phyloP scores from a whole-genome alignment of 768 basidiomycete genomes.

The Naganishia kalamii region DNA sequence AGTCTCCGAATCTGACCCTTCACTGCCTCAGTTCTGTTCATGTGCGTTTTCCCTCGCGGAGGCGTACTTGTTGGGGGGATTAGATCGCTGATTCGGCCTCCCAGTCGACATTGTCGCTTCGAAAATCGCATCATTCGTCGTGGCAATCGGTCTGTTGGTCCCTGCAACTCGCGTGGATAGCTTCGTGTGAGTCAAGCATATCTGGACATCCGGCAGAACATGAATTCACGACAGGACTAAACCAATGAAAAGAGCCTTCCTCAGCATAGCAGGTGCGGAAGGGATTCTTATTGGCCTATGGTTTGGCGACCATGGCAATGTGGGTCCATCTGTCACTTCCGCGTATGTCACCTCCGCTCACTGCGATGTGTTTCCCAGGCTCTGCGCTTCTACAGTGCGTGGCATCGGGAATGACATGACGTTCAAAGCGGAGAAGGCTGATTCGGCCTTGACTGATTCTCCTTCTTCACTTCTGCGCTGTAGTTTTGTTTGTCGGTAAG shows the following conservation, averaged over 20 bases:
- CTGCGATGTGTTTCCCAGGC: slow-evolving; percentile 25
- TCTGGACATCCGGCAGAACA: too few species aligned
- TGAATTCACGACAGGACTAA: too few species aligned
- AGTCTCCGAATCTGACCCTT: too few species aligned
- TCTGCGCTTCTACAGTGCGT: slow-evolving; percentile 67
- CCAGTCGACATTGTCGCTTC: slow-evolving; percentile 69
- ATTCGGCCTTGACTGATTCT: background rate
- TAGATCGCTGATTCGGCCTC: background rate
- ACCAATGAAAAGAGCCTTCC: slow-evolving; percentile 60
- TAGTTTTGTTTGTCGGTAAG: slow-evolving; percentile 36
- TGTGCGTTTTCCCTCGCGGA: slow-evolving; percentile 25
- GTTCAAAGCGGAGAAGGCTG: too few species aligned
- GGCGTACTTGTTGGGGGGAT: background rate
- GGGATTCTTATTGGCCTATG: slow-evolving; percentile 84
- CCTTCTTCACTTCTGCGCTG: background rate
- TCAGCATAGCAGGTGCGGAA: slow-evolving; percentile 74
- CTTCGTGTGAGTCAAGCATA: slow-evolving; percentile 61
- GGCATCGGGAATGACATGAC: slow-evolving; percentile 79
- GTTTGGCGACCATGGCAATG: slow-evolving; percentile 88
- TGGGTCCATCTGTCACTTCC: background rate
- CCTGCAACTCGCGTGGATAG: slow-evolving; percentile 81
- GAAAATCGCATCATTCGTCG: slow-evolving; percentile 83
- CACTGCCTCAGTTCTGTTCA: slow-evolving; percentile 29
- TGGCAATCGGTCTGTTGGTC: slow-evolving; percentile 77
- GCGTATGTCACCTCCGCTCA: background rate